Base-by-base conservation (phyloP, 192 early-diverging fungal species). In the Chytriomyces sp. region DNA sequence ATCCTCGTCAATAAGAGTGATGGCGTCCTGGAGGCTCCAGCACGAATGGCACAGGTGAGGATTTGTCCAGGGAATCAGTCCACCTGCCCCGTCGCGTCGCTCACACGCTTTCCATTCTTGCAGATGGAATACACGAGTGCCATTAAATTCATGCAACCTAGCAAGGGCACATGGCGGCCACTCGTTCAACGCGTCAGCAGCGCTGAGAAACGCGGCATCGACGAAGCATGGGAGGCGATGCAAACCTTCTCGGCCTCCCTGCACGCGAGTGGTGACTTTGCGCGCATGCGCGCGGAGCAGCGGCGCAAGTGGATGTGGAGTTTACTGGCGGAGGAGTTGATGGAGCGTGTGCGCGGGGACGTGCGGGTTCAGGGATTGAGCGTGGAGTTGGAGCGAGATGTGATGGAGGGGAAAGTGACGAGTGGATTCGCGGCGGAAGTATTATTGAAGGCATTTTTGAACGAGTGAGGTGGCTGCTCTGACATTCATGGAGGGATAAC, bases 1-100 rank as follows among this genome's bases (percentile, higher is more conserved):
- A 83, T 94, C 0, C 78, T 94, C 38, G 88, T 94, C 66, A 94
- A 90, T 77, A 94, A 94, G 73, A 81, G 88, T 0, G 93, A 94
- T 68, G 93, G 93, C 2, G 81, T 79, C 0, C 75, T 94, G 17
- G 85, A 81, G 12, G 69, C 78, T 30, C 73, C 90, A 7, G 92
- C 91, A 0, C 81, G 84, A 34, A 80, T 86, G 64, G 89, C 91
- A 0, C 81, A 71, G 69, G 69, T 44, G 28, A 65, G 28, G 25
- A 19, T 17, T 36, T 28, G 56, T 32, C 57, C 28, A n/a, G n/a
- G n/a, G n/a, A n/a, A n/a, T n/a, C n/a, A n/a, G 17, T 22, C 6
- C 17, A 19, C 1, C 7, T 44, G 17, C 19, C 14, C 36, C 22
- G 26, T 65, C 5, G 12, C 31, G 6, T 17, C 4, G 0, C 59